A percentile compares a stretch with the other conserved stretches of the same genome.
Evolutionary conservation across 2,329 filamentous ascomycete species (phyloP).

Genomic region (Aspergillus glaucus): DNA sequence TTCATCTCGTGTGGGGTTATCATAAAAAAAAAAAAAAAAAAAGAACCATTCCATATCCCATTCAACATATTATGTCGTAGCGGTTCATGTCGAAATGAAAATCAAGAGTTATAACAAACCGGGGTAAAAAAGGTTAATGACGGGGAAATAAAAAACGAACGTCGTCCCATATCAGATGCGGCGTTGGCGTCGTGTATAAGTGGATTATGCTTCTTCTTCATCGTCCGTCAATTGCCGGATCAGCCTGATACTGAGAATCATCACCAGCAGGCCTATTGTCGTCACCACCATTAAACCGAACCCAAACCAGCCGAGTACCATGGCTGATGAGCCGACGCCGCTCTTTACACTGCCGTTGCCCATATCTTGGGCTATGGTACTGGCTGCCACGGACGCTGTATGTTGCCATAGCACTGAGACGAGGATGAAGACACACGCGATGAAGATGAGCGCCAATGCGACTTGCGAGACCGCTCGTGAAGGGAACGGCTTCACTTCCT

Average conservation of each 20-base stretch:
- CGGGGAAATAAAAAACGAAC: no score
- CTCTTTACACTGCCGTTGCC: conserved; percentile 82
- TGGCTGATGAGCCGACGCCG: conserved; percentile 87
- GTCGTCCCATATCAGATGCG: no score
- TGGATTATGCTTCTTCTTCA: conserved; percentile 10
- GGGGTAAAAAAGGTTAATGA: not conserved
- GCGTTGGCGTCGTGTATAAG: no score
- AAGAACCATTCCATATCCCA: not conserved
- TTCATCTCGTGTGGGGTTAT: no score
- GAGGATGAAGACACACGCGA: conserved; percentile 59
- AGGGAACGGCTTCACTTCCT: conserved; percentile 90
- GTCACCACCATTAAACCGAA: conserved; percentile 91
- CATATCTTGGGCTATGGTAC: conserved; percentile 86
- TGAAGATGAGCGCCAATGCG: conserved; percentile 84
- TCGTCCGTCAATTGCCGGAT: conserved; percentile 56
- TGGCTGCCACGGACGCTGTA: conserved; percentile 90
- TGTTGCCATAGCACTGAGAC: conserved; percentile 62
- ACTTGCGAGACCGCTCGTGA: conserved; percentile 88
- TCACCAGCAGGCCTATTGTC: conserved; percentile 87
- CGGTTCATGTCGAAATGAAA: not conserved
- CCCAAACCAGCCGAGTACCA: conserved; percentile 97
- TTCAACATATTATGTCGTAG: conserved; percentile 2
- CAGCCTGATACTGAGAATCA: conserved; percentile 89
- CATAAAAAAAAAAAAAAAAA: no score
- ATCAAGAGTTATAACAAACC: not conserved